Percentiles rank a stretch among this genome's conserved stretches.
These are phyloP conservation scores for Gardenia jasminoides DNA, from an alignment of 257 asterid species.

Conservation along the genomic window DNA sequence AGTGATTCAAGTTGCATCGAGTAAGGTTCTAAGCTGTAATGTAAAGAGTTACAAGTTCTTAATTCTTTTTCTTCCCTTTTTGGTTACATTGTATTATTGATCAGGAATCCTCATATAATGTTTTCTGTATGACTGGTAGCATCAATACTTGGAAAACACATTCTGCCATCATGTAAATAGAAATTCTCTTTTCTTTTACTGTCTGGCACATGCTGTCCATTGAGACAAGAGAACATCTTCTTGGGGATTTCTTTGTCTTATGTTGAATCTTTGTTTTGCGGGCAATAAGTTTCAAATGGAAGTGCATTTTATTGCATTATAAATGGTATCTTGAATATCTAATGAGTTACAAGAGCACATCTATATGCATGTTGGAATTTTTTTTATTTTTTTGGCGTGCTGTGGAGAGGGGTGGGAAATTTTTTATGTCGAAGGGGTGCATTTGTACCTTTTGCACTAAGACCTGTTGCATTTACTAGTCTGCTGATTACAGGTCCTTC, in stretches of 20 bases:
- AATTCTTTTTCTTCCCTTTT: not conserved
- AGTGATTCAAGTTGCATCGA: not conserved
- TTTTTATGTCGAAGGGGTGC: too few relatives aligned
- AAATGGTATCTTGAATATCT: not conserved
- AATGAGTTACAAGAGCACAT: not conserved
- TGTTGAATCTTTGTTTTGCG: not conserved
- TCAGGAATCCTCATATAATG: not conserved
- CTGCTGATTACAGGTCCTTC: conserved; percentile 58
- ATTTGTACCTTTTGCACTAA: not conserved
- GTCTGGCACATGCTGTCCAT: not conserved
- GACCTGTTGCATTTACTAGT: not conserved
- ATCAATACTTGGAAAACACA: not conserved
- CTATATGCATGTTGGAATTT: not conserved
- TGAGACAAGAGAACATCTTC: not conserved
- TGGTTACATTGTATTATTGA: not conserved
- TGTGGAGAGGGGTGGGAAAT: too few relatives aligned
- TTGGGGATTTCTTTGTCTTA: not conserved
- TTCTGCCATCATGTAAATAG: not conserved
- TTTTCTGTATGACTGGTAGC: not conserved
- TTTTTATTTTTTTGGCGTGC: not conserved
- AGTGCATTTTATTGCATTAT: not conserved
- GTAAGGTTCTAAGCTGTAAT: not conserved
- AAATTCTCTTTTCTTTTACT: not conserved
- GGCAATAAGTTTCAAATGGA: not conserved
- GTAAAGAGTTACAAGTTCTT: not conserved